Percentiles rank a stretch among this genome's conserved stretches.
phyloP scores from a whole-genome alignment of 2,329 filamentous ascomycete genomes.

The Botrytis elliptica region DNA sequence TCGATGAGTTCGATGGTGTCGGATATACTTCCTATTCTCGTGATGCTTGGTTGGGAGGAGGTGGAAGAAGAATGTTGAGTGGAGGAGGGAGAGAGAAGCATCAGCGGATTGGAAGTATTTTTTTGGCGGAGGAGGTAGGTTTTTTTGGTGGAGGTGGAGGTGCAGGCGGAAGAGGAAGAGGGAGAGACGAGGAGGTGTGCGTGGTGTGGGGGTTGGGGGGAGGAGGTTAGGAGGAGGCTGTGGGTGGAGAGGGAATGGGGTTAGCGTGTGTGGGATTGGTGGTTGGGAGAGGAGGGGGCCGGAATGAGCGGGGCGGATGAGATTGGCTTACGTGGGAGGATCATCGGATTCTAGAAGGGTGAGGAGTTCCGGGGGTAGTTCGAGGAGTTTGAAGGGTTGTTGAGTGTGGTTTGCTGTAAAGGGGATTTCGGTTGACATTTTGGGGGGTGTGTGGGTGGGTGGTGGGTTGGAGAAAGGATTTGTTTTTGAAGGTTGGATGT shows the following conservation, averaged over 20 bases:
- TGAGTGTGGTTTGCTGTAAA: slow-evolving; percentile 51
- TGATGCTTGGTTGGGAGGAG: slow-evolving; percentile 42
- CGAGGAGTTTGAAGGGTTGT: slow-evolving; percentile 58
- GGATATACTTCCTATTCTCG: slow-evolving; percentile 55
- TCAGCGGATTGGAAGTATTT: slow-evolving; percentile 66
- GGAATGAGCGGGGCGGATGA: slow-evolving; percentile 24
- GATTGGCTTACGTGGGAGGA: slow-evolving; percentile 48
- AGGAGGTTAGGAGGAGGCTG: slow-evolving; percentile 41
- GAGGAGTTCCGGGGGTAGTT: slow-evolving; percentile 59
- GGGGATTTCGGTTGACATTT: slow-evolving; percentile 46
- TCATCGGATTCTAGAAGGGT: slow-evolving; percentile 53
- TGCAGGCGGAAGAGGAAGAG: not conserved
- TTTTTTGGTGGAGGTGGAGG: slow-evolving; percentile 36
- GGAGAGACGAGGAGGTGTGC: slow-evolving; percentile 31
- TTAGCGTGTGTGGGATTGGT: slow-evolving; percentile 37
- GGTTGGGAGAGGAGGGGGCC: not conserved
- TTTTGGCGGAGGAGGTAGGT: slow-evolving; percentile 63
- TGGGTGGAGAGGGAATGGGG: slow-evolving; percentile 40
- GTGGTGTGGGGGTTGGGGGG: slow-evolving; percentile 29
- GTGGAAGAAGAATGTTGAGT: slow-evolving; percentile 22
- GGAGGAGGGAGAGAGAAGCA: slow-evolving; percentile 50
- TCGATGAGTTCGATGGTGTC: slow-evolving; percentile 61
- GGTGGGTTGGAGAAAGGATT: not conserved
- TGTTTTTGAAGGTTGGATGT: not conserved
- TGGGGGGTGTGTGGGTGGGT: not conserved